Conservation (phyloP, 2,329 filamentous ascomycete genomes). For the Beauveria rudraprayagi region DNA sequence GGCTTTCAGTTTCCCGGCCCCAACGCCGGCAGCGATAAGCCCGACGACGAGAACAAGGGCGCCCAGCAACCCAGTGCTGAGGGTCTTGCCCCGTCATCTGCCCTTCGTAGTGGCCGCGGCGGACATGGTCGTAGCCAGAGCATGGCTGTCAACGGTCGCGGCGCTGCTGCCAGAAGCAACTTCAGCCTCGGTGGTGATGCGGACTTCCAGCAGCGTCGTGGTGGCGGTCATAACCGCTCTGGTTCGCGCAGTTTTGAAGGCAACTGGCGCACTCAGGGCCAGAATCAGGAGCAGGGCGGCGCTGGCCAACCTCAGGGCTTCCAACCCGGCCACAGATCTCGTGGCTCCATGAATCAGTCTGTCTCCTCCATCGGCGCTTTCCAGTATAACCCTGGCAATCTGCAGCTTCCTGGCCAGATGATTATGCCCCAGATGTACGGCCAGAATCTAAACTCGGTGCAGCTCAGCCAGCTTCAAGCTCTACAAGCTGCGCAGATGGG, state of each 20-base stretch:
- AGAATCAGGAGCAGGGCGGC: slow-evolving; percentile 50
- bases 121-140: slow-evolving; percentile 77
- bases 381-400: slow-evolving; percentile 73
- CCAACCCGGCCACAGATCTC: slow-evolving; percentile 84
- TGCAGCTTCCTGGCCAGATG: slow-evolving; percentile 81
- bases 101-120: slow-evolving; percentile 45
- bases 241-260: slow-evolving; percentile 92
- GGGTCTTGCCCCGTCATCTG: slow-evolving; percentile 31
- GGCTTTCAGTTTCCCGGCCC: slow-evolving; percentile 91
- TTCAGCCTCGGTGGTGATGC: slow-evolving; percentile 31
- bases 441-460: slow-evolving; percentile 82
- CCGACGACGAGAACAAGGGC: slow-evolving; percentile 39
- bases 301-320: slow-evolving; percentile 59
- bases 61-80: slow-evolving; percentile 25
- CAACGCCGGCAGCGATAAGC: slow-evolving; percentile 55
- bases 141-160: slow-evolving; percentile 69
- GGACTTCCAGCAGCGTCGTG: slow-evolving; percentile 70
- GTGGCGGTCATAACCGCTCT: slow-evolving; percentile 72
- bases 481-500: slow-evolving; percentile 83
- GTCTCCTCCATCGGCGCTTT: slow-evolving; percentile 78
- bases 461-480: slow-evolving; percentile 84
- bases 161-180: slow-evolving; percentile 55
- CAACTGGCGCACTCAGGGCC: slow-evolving; percentile 84
- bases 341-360: slow-evolving; percentile 79
- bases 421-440: slow-evolving; percentile 79